Conservation (phyloP, 176 grass and related monocot genomes). For the Tillandsia fasciculata region DNA sequence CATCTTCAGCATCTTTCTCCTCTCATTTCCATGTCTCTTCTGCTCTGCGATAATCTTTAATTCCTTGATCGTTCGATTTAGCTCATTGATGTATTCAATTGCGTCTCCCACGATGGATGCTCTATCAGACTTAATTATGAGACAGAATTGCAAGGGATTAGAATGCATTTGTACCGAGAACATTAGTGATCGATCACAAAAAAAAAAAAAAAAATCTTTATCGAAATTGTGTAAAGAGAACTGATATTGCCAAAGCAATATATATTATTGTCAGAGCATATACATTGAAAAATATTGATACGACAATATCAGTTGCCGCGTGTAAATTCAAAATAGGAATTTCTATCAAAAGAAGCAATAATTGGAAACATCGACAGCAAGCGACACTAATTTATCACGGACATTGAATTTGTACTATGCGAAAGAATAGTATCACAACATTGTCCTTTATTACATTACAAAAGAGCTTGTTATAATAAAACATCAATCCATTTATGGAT, state of each 20-base stretch:
- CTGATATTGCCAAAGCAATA: too few species aligned
- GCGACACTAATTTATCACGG: too few species aligned
- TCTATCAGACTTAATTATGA: conserved; percentile 49
- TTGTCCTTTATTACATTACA: background rate
- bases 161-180: background rate
- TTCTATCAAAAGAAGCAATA: too few species aligned
- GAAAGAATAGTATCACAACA: background rate
- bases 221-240: too few species aligned
- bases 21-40: conserved; percentile 39
- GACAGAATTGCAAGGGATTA: conserved; percentile 11
- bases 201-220: too few species aligned
- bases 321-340: too few species aligned
- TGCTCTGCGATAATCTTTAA: conserved; percentile 48
- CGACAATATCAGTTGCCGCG: too few species aligned
- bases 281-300: too few species aligned
- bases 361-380: too few species aligned
- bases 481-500: background rate
- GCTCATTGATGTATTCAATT: conserved; percentile 84
- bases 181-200: background rate
- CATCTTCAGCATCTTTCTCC: conserved; percentile 48
- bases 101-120: conserved; percentile 88
- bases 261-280: too few species aligned
- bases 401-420: too few species aligned
- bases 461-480: background rate
- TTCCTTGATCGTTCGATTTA: conserved; percentile 65